Percentiles rank a stretch among this genome's conserved stretches.
Evolutionary conservation across 2,329 filamentous ascomycete genomes (phyloP).

Genomic region (Westerdykella aurantiaca): DNA sequence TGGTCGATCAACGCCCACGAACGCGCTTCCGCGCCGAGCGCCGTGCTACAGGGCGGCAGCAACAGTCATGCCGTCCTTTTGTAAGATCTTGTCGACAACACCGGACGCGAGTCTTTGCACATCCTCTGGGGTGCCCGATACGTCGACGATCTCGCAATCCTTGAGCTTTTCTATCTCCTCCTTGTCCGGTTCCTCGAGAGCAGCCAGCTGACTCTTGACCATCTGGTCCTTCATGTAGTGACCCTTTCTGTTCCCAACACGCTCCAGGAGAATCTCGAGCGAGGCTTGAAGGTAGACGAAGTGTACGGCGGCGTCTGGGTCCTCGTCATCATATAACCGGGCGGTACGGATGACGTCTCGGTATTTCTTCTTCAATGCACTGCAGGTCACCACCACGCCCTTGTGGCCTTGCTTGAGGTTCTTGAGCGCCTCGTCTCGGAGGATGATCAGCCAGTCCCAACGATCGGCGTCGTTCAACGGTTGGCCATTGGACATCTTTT

Average conservation of each 20-base stretch:
- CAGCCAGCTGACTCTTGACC: conserved; percentile 87
- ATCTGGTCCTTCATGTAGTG: conserved; percentile 97
- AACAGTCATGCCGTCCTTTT: conserved; percentile 2
- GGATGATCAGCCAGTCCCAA: conserved; percentile 81
- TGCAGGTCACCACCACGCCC: conserved; percentile 91
- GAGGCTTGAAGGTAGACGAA: conserved; percentile 85
- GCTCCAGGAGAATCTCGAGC: conserved; percentile 67
- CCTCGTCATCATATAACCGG: conserved; percentile 42
- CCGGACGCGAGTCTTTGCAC: conserved; percentile 38
- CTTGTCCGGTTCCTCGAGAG: conserved; percentile 71
- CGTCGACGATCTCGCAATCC: conserved; percentile 45
- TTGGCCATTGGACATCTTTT: conserved; percentile 82
- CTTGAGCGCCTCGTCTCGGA: conserved; percentile 42
- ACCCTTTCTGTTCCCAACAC: conserved; percentile 67
- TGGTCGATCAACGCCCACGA: too few species aligned
- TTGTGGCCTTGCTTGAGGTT: conserved; percentile 31
- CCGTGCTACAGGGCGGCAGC: background rate
- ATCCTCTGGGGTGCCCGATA: conserved; percentile 37
- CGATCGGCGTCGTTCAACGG: conserved; percentile 89
- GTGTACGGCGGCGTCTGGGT: conserved; percentile 55
- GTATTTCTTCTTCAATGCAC: conserved; percentile 94
- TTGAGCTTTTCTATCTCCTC: conserved; percentile 53
- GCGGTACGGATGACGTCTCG: conserved; percentile 61
- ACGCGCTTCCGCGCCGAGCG: too few species aligned
- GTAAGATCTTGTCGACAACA: conserved; percentile 37